Conservation (phyloP, 768 basidiomycete genomes). For the Pleurotus giganteus region DNA sequence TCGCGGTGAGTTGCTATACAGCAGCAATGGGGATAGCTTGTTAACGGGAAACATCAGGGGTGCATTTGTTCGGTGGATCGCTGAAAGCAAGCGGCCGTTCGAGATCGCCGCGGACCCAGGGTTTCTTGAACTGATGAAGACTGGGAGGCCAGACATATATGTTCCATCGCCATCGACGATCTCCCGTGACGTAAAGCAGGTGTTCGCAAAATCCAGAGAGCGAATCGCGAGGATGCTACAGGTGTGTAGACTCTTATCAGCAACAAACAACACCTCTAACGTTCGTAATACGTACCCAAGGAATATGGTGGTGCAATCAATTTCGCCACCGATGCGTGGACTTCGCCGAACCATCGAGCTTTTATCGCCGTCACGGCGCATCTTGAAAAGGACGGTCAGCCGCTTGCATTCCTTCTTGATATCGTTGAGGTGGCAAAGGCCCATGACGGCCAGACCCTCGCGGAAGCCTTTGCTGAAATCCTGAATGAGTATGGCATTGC, state of each 20-base stretch:
- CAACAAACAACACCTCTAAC: not conserved
- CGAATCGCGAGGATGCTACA: slow-evolving; percentile 27
- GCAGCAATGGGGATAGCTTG: too few relatives aligned
- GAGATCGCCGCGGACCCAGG: slow-evolving; percentile 28
- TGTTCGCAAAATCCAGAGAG: slow-evolving; percentile 20
- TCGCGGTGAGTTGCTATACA: slow-evolving; percentile 15
- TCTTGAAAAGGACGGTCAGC: slow-evolving; percentile 25
- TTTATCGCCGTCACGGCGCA: slow-evolving; percentile 24
- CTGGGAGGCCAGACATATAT: slow-evolving; percentile 29
- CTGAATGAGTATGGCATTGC: slow-evolving; percentile 32
- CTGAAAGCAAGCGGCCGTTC: slow-evolving; percentile 29
- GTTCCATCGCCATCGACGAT: slow-evolving; percentile 32
- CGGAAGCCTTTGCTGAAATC: slow-evolving; percentile 27
- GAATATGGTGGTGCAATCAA: slow-evolving; percentile 26
- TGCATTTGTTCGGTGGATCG: slow-evolving; percentile 32
- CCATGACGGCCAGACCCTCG: slow-evolving; percentile 33
- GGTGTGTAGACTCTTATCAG: slow-evolving; percentile 14
- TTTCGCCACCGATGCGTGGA: slow-evolving; percentile 22
- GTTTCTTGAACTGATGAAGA: slow-evolving; percentile 29
- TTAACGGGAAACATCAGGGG: slow-evolving; percentile 17
- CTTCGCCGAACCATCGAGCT: slow-evolving; percentile 13
- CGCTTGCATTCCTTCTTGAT: slow-evolving; percentile 29
- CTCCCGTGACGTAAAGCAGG: slow-evolving; percentile 24
- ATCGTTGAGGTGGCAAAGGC: slow-evolving; percentile 34
- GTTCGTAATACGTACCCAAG: too few relatives aligned